phyloP scores from a whole-genome alignment of 2,329 filamentous ascomycete species.

The Aureobasidium sp. region DNA sequence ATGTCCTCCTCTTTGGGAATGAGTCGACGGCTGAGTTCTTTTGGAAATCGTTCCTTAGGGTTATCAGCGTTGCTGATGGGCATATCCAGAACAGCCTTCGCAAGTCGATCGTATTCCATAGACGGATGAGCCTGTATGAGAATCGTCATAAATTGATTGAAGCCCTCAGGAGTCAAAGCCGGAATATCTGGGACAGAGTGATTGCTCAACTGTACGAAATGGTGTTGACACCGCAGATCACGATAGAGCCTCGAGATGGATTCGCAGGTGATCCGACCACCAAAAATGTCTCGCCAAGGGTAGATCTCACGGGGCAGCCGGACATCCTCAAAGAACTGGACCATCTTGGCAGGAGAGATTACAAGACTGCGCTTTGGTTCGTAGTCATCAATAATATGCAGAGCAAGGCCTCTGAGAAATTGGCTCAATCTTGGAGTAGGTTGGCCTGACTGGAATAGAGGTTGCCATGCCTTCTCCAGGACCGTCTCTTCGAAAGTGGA shows the following conservation, averaged over 20 bases:
- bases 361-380: conserved; percentile 62
- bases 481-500: conserved; percentile 47
- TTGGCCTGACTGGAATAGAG: conserved; percentile 63
- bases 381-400: conserved; percentile 66
- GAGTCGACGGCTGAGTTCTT: conserved; percentile 66
- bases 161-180: conserved; percentile 41
- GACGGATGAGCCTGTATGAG: conserved; percentile 72
- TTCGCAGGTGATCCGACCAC: conserved; percentile 34
- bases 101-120: conserved; percentile 63
- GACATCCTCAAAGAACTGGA: conserved; percentile 63
- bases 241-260: conserved; percentile 41
- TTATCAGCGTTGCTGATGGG: conserved; percentile 62
- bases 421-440: conserved; percentile 63
- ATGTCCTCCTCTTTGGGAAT: conserved; percentile 57
- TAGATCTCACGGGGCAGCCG: conserved; percentile 59
- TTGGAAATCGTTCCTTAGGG: conserved; percentile 66
- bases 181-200: conserved; percentile 39
- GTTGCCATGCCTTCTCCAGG: conserved; percentile 69
- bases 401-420: conserved; percentile 65
- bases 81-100: conserved; percentile 60
- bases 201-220: conserved; percentile 39
- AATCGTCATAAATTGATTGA: conserved; percentile 58
- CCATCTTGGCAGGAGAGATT: conserved; percentile 68
- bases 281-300: conserved; percentile 51
- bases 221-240: conserved; percentile 42